Evolutionary conservation across 2,329 filamentous ascomycete genomes (phyloP), one percentile per base, ranked within the genome.

Genomic region (Penicillium capsulatum): DNA sequence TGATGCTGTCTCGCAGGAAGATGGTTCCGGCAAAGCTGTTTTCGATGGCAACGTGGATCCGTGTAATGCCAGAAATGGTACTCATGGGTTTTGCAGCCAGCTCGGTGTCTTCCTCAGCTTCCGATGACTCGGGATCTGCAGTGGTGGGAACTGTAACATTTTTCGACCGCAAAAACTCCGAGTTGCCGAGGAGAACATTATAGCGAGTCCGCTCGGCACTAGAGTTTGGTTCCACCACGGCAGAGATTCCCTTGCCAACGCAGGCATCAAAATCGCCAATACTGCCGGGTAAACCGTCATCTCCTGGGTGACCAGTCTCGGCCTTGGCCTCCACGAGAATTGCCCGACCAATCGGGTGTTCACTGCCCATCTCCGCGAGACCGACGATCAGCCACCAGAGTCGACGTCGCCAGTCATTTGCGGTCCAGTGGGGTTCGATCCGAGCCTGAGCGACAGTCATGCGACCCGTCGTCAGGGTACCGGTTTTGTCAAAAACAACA

Each of bases 361-460:
- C 92, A 58, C 88, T 95, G 50, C 87, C 86, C 78, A 89, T 89
- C 69, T 98, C 92, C 0, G 91, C 84, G n/a, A 97, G 81, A 31
- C 90, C 92, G 40, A 98, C 81, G 45, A 96, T 76, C n/a, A 86
- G 81, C 92, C 92, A 98, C 91, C 91, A 98, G 3, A 94, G 74
- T 22, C 80, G 80, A 44, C 77, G 80, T 40, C 80, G 79, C 73
- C 77, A 79, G 20, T 84, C 78, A 40, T 74, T 81, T 16, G 75
- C 74, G 30, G 77, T 73, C 91, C 91, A 97, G 2, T 73, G 65
- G 6, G 79, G 68, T 20, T 78, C 77, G 24, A 91, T 73, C 34
- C 79, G 80, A 15, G 77, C 73, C 42, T 82, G 80, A 6, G 88
- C 84, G 13, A 97, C 90, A 46, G 79, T 94, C 89, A 98, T 97